A percentile compares a stretch with the other conserved stretches of the same genome.
These are phyloP conservation scores for Phytophthora colocasiae DNA, from an alignment of 352 stramenopile genomes.

Conservation along the genomic window DNA sequence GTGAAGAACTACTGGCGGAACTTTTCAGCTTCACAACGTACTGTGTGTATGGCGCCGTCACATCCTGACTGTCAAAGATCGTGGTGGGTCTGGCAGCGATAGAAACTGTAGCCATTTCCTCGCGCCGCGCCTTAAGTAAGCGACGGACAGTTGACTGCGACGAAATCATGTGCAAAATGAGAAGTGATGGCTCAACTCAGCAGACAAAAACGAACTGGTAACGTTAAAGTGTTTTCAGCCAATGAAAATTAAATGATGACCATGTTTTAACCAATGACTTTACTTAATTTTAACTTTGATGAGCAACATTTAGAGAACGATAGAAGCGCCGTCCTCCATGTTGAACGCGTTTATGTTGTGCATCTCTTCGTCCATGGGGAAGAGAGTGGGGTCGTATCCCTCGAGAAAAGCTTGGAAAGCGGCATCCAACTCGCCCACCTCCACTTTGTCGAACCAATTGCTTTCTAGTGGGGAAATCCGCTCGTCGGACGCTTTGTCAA, in stretches of 20 bases:
- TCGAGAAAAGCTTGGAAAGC: conserved; percentile 33
- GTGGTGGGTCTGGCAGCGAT: conserved; percentile 27
- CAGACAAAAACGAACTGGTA: background rate
- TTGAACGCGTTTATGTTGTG: background rate
- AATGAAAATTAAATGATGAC: conserved; percentile 3
- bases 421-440: conserved; percentile 27
- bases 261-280: conserved; percentile 21
- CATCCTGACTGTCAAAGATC: conserved; percentile 32
- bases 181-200: conserved; percentile 6
- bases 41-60: conserved; percentile 35
- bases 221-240: too few relatives aligned
- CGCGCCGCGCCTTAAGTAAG: conserved; percentile 29
- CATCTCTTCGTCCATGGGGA: conserved; percentile 23
- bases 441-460: conserved; percentile 38
- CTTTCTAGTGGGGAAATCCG: conserved; percentile 13
- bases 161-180: conserved; percentile 5
- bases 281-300: conserved; percentile 19
- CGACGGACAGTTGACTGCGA: conserved; percentile 15
- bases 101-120: conserved; percentile 24
- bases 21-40: conserved; percentile 38
- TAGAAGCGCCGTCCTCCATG: conserved; percentile 17
- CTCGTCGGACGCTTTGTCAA: conserved; percentile 10
- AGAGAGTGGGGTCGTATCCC: conserved; percentile 29
- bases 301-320: conserved; percentile 25
- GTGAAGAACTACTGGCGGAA: background rate